Evolutionary conservation across 768 basidiomycete species (phyloP).

Genomic region (Boletellus ananiceps): DNA sequence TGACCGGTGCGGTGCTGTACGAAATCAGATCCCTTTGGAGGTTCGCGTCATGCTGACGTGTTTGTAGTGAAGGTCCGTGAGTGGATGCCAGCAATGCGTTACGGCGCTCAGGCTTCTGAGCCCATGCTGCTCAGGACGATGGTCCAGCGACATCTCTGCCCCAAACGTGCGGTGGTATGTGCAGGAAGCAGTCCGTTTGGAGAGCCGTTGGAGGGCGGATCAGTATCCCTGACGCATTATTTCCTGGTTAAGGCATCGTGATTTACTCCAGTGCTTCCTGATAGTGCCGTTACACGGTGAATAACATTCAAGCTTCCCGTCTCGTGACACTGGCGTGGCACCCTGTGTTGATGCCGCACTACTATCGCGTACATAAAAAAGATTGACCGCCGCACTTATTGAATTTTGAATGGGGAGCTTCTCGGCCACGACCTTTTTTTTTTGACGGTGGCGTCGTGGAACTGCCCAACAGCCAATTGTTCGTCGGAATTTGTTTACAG

Average conservation of each 20-base stretch:
- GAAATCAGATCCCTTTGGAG: conserved; percentile 21
- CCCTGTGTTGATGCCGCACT: conserved; percentile 16
- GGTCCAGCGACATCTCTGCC: conserved; percentile 20
- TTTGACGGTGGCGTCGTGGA: conserved; percentile 25
- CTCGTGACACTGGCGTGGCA: conserved; percentile 15
- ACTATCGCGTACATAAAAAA: conserved; percentile 17
- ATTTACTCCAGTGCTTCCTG: conserved; percentile 20
- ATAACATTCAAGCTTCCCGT: conserved; percentile 6
- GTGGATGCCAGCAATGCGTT: conserved; percentile 27
- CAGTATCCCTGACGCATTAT: conserved; percentile 3
- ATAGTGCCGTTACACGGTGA: conserved; percentile 13
- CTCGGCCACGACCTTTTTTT: conserved; percentile 1
- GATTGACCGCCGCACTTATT: conserved; percentile 1
- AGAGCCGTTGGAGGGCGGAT: conserved; percentile 2
- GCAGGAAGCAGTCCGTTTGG: conserved; percentile 3
- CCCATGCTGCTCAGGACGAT: neutral
- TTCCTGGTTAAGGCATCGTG: conserved; percentile 15
- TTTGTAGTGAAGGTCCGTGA: conserved; percentile 24
- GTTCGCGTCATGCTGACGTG: conserved; percentile 27
- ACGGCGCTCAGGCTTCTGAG: conserved; percentile 18
- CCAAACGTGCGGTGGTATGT: conserved; percentile 11
- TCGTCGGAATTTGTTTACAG: conserved; percentile 21
- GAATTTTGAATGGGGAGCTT: conserved; percentile 8
- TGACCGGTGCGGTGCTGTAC: conserved; percentile 20
- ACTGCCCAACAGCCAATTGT: conserved; percentile 12